phyloP scores from a whole-genome alignment of 1,284 basidiomycete genomes.

The Singerocomus rubriflavus region DNA sequence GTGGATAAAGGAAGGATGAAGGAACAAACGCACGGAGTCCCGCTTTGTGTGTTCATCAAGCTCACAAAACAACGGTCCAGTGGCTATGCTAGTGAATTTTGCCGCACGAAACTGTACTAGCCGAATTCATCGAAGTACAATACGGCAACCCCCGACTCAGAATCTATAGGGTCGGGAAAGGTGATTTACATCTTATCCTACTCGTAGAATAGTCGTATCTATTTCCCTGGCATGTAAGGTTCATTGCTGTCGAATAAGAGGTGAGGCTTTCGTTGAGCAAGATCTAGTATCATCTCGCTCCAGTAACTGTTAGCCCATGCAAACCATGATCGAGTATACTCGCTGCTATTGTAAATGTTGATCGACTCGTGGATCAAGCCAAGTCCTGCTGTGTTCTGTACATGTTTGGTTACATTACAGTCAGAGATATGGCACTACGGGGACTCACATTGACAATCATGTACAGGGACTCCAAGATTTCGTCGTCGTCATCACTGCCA shows the following conservation, averaged over 20 bases:
- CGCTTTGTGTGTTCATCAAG: conserved; percentile 25
- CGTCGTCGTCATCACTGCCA: conserved; percentile 66
- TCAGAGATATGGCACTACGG: background rate
- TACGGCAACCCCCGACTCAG: no score
- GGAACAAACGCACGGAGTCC: conserved; percentile 9
- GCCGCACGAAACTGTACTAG: background rate
- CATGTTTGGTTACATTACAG: background rate
- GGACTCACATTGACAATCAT: conserved; percentile 59
- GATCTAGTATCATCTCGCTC: conserved; percentile 74
- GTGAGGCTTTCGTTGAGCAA: conserved; percentile 68
- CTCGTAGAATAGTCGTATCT: background rate
- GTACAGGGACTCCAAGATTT: conserved; percentile 61
- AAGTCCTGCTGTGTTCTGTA: conserved; percentile 67
- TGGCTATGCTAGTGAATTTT: conserved; percentile 22
- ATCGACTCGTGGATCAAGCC: conserved; percentile 76
- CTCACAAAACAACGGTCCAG: conserved; percentile 9
- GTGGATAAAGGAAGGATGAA: conserved; percentile 3
- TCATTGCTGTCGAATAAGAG: conserved; percentile 56
- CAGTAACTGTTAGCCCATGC: conserved; percentile 83
- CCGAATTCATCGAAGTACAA: background rate
- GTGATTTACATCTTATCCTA: background rate
- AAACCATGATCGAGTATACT: conserved; percentile 77
- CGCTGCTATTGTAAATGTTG: conserved; percentile 53
- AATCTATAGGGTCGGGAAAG: background rate
- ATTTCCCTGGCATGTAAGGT: conserved; percentile 49